Percentiles rank a stretch among this genome's conserved stretches.
These are phyloP conservation scores for Amanita thiersii DNA, from an alignment of 768 basidiomycete genomes.

Conservation along the genomic window DNA sequence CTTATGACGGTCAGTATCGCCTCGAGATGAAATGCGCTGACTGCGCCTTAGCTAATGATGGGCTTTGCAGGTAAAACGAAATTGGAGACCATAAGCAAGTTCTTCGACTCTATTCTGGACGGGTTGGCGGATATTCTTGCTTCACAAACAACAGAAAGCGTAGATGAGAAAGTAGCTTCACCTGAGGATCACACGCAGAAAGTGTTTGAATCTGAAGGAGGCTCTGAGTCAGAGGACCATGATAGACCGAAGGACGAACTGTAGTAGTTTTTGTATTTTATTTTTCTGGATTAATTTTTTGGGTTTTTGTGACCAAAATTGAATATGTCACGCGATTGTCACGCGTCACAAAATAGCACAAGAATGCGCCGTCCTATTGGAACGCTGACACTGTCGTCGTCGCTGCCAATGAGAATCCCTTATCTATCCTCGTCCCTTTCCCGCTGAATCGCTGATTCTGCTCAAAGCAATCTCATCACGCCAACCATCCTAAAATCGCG, in stretches of 20 bases:
- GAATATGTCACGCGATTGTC: too few species aligned
- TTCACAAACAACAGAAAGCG: constrained; percentile 11
- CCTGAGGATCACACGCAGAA: constrained; percentile 1
- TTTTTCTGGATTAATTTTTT: too few species aligned
- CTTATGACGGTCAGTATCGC: constrained; percentile 53
- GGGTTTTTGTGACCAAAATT: too few species aligned
- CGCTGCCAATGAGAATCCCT: too few species aligned
- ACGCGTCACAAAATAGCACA: too few species aligned
- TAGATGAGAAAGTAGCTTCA: not conserved
- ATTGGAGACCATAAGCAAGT: constrained; percentile 64
- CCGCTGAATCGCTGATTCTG: too few species aligned
- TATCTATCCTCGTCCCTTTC: too few species aligned
- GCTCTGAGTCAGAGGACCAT: not conserved
- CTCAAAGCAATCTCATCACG: too few species aligned
- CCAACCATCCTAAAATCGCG: too few species aligned
- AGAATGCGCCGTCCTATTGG: too few species aligned
- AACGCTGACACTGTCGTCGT: too few species aligned
- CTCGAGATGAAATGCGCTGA: not conserved
- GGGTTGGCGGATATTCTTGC: constrained; percentile 52
- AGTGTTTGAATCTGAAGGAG: constrained; percentile 3
- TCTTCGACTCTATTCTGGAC: constrained; percentile 63
- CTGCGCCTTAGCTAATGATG: too few species aligned
- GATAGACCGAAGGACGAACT: constrained; percentile 11
- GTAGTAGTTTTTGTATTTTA: constrained; percentile 6
- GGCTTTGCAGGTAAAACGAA: constrained; percentile 52